phyloP scores from a whole-genome alignment of 2,329 filamentous ascomycete species.

The Podosphaera fusca region DNA sequence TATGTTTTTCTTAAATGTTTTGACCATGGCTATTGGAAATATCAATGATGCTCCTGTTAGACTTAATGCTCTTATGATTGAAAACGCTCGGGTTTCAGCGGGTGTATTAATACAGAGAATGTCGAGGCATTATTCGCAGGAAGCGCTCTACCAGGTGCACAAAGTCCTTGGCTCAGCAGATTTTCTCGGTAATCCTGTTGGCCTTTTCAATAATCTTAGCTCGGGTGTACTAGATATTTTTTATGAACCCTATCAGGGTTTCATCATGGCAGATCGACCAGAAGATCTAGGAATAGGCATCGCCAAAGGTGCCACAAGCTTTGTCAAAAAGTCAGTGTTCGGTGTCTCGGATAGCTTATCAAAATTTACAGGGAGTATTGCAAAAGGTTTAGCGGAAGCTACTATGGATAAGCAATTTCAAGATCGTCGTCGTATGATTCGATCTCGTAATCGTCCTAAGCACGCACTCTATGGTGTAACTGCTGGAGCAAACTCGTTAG shows the following conservation, averaged over 20 bases:
- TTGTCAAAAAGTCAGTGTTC: slow-evolving; percentile 96
- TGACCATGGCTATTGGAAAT: slow-evolving; percentile 98
- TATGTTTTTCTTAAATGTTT: slow-evolving; percentile 96
- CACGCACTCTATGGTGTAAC: slow-evolving; percentile 93
- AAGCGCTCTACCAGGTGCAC: slow-evolving; percentile 87
- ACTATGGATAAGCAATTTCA: slow-evolving; percentile 98
- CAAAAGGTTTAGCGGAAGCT: slow-evolving; percentile 84
- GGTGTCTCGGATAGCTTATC: slow-evolving; percentile 93
- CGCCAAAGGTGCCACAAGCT: slow-evolving; percentile 86
- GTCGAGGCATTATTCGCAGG: slow-evolving; percentile 87
- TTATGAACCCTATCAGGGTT: slow-evolving; percentile 94
- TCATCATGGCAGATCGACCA: slow-evolving; percentile 87
- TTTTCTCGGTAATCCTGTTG: slow-evolving; percentile 92
- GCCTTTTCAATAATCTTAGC: slow-evolving; percentile 92
- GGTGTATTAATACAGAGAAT: slow-evolving; percentile 67
- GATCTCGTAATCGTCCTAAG: slow-evolving; percentile 82
- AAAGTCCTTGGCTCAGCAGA: slow-evolving; percentile 93
- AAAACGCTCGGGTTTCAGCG: slow-evolving; percentile 82
- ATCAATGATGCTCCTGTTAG: slow-evolving; percentile 93
- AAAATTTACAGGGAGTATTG: slow-evolving; percentile 91
- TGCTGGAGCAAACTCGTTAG: slow-evolving; percentile 82
- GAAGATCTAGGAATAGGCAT: slow-evolving; percentile 90
- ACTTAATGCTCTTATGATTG: slow-evolving; percentile 79
- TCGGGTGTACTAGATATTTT: slow-evolving; percentile 96
- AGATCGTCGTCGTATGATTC: slow-evolving; percentile 79